Conservation (phyloP, 169 alveolate species). For the Cryptosporidium ryanae region DNA sequence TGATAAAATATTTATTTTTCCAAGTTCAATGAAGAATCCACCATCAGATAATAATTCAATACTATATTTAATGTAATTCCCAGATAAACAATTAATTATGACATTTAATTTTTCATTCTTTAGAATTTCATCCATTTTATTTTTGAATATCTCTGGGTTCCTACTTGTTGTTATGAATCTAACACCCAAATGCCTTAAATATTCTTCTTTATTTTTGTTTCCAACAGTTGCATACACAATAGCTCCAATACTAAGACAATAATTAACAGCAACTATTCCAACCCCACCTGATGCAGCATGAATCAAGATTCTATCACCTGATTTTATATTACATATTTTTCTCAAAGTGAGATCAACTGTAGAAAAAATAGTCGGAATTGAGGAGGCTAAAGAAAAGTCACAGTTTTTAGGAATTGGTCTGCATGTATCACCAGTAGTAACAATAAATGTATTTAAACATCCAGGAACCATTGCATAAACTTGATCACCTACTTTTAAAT, state of each 20-base stretch:
- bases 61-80: constrained; percentile 55
- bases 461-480: constrained; percentile 76
- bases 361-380: constrained; percentile 64
- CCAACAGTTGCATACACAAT: constrained; percentile 69
- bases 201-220: constrained; percentile 52
- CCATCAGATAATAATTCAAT: constrained; percentile 30
- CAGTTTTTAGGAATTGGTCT: constrained; percentile 51
- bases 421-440: constrained; percentile 63
- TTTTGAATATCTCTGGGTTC: constrained; percentile 45
- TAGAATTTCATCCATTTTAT: constrained; percentile 35
- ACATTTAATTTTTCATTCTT: constrained; percentile 44
- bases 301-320: constrained; percentile 55
- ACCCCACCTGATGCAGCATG: constrained; percentile 77
- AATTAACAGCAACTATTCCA: constrained; percentile 70
- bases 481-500: constrained; percentile 64
- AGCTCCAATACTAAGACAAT: constrained; percentile 65
- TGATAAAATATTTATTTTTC: constrained; percentile 55
- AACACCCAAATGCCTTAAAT: constrained; percentile 69
- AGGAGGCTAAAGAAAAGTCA: constrained; percentile 37
- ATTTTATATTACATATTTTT: constrained; percentile 35
- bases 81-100: constrained; percentile 66
- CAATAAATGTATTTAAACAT: constrained; percentile 63
- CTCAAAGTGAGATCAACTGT: constrained; percentile 65
- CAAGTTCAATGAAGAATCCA: constrained; percentile 70
- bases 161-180: constrained; percentile 53